Percentiles rank a stretch among this genome's conserved stretches.
Conservation (phyloP, 2,329 filamentous ascomycete species). For the Phoma sp. region DNA sequence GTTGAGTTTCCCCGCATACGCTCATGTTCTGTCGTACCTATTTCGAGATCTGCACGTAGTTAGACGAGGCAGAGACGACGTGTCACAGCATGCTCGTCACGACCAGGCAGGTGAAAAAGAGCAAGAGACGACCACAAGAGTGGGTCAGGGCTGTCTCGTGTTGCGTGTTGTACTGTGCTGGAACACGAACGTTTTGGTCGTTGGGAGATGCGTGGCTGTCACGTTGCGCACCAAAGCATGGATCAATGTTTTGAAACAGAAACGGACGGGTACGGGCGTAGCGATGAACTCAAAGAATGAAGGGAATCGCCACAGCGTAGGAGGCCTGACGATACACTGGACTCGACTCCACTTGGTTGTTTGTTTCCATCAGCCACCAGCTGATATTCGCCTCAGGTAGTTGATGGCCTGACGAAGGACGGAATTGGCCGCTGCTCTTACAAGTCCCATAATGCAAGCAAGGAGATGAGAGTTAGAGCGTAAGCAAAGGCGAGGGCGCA, state of each 20-base stretch:
- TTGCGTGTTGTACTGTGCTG: constrained; percentile 11
- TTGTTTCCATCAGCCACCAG: not conserved
- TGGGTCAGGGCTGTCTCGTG: constrained; percentile 18
- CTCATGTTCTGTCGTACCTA: constrained; percentile 37
- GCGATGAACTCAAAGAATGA: not conserved
- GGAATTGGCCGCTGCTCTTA: constrained; percentile 6
- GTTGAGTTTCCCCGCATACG: constrained; percentile 29
- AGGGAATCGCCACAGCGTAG: not conserved
- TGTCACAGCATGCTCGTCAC: constrained; percentile 25
- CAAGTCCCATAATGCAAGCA: constrained; percentile 1
- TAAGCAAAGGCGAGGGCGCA: not conserved
- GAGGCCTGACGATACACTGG: not conserved
- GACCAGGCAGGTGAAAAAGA: constrained; percentile 10
- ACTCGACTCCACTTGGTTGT: not conserved
- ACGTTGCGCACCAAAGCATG: constrained; percentile 23
- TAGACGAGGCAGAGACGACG: constrained; percentile 17
- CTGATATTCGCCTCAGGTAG: not conserved
- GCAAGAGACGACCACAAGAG: constrained; percentile 5
- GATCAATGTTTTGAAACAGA: not conserved
- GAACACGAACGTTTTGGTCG: not conserved
- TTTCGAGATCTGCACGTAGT: constrained; percentile 38
- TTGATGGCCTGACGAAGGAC: not conserved
- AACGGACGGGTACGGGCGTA: not conserved
- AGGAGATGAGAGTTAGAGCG: constrained; percentile 1
- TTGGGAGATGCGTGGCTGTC: constrained; percentile 26